A percentile compares a stretch with the other conserved stretches of the same genome.
phyloP scores from a whole-genome alignment of 2,329 filamentous ascomycete species.

The Neofusicoccum ribis region DNA sequence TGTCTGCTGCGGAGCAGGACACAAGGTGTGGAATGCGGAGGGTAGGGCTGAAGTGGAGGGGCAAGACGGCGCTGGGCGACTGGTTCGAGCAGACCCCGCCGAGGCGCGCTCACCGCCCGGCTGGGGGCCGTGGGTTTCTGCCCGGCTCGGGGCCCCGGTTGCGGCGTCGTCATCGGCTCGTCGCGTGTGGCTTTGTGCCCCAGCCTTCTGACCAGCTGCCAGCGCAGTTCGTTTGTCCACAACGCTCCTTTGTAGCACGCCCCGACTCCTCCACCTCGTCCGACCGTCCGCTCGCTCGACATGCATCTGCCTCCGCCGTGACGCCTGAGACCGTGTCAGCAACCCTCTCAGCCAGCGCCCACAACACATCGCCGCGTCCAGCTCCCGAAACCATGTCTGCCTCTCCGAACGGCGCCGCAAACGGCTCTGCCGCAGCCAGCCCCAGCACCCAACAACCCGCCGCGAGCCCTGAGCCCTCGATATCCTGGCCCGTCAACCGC shows the following conservation, averaged over 20 bases:
- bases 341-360: neutral
- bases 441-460: neutral
- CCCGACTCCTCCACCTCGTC: neutral
- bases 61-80: too few relatives aligned
- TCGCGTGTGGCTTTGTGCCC: neutral
- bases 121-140: neutral
- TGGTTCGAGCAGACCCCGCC: too few relatives aligned
- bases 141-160: neutral
- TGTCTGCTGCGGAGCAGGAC: too few relatives aligned
- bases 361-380: neutral
- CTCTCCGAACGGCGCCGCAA: constrained; percentile 1
- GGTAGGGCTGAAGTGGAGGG: neutral
- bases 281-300: neutral
- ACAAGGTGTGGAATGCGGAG: neutral
- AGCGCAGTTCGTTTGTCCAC: neutral
- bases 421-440: constrained; percentile 1
- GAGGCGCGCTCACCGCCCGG: neutral
- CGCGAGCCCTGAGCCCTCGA: constrained; percentile 19
- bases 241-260: neutral
- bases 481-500: constrained; percentile 33
- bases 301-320: constrained; percentile 12
- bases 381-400: neutral
- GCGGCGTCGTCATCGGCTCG: constrained; percentile 14
- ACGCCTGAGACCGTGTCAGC: constrained; percentile 2
- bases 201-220: constrained; percentile 9